These are phyloP conservation scores for Dryas drummondii DNA, from an alignment of 306 rosid species.

Conservation along the genomic window DNA sequence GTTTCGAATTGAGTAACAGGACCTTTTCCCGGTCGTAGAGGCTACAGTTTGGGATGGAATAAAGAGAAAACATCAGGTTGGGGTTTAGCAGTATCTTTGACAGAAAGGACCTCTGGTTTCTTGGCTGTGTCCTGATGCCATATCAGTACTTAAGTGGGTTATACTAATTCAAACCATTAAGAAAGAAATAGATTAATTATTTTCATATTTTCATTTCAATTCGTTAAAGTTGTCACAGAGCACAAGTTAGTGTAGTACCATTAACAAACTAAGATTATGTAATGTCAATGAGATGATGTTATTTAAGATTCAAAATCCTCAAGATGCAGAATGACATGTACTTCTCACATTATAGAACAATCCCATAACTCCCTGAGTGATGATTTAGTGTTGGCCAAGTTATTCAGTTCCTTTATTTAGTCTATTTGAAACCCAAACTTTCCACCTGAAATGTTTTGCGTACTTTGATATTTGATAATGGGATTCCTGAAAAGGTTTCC, in stretches of 20 bases:
- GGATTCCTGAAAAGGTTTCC: slow-evolving; percentile 29
- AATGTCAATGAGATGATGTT: background rate
- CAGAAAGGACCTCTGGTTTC: background rate
- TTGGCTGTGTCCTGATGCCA: too few relatives aligned
- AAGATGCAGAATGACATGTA: background rate
- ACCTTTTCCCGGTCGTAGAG: background rate
- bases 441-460: background rate
- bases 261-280: background rate
- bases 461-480: slow-evolving; percentile 17
- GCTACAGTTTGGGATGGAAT: background rate
- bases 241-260: background rate
- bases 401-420: too few relatives aligned
- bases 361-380: background rate
- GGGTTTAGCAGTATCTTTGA: background rate
- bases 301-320: background rate
- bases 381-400: background rate
- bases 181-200: too few relatives aligned
- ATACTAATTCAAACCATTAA: too few relatives aligned
- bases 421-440: background rate
- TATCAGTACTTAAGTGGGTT: too few relatives aligned
- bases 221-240: background rate
- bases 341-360: too few relatives aligned
- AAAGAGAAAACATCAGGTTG: background rate
- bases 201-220: too few relatives aligned
- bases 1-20: background rate